Base-by-base conservation (phyloP, 331 rosid genomes). In the Malus hybrid region DNA sequence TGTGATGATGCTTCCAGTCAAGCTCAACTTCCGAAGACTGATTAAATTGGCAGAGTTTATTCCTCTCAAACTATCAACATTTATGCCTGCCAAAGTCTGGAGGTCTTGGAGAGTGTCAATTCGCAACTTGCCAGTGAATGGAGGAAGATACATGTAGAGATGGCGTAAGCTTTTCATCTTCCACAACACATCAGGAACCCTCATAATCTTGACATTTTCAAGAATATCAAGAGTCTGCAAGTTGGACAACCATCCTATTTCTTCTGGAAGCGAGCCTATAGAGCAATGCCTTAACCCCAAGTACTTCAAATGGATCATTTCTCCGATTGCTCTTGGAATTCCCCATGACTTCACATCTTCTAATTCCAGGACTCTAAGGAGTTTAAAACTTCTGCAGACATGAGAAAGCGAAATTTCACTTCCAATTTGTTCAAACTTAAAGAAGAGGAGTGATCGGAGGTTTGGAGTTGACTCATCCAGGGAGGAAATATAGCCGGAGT, bases 11-110 rank as follows among this genome's bases (percentile, higher is more conserved):
- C 39, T 71, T 32, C 75, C 75, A 55, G 18, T 33, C 75, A 71
- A 56, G 5, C 66, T 65, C 75, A 71, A 71, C 24, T 71, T 71
- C 13, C 65, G 39, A 56, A 71, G 75, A 34, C 44, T 72, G 76
- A 72, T 7, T 27, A 72, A 72, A 56, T 56, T 57, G 24, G 4
- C 55, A 6, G 55, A 5, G 28, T 34, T 57, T 9, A 66, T 4
- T 32, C 20, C 54, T 7, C 20, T 56, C 56, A 15, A 72, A 22
- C 42, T 46, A 1, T n/a, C 44, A 39, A 56, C 2, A 1, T n/a
- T n/a, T 5, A 72, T 18, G 67, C 59, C 54, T 13, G 14, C 13
- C 6, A 72, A 66, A 56, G 67, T 72, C 8, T 72, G 67, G 67
- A 57, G 67, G 14, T 72, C 13, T 33, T 16, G 67, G 16, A 72